Base-by-base conservation (phyloP, 2,329 filamentous ascomycete genomes). In the Botrytis byssoidea region DNA sequence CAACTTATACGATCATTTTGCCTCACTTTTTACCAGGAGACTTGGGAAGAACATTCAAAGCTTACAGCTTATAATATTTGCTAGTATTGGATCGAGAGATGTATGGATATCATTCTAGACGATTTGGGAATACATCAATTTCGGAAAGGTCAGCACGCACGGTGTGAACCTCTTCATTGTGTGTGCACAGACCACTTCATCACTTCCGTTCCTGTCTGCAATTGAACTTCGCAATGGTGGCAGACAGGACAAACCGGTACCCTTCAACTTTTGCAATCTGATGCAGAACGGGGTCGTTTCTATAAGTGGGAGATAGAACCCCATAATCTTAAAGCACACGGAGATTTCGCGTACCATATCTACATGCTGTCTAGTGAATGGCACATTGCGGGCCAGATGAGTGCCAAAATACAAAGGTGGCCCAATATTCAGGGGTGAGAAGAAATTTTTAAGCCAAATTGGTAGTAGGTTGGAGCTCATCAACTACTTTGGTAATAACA, bases 341-440 rank as follows among this genome's bases (percentile, higher is more conserved):
- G 29, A 35, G 25, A 42, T 18, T 32, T 69, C 66, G 48, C 35
- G 48, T 59, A 42, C 48, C n/a, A 59, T 59, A 18, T 10, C 66
- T 59, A 25, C 25, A 57, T 59, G 20, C 16, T 57, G 20, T 48
- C 48, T 69, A 69, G 66, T 32, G n/a, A 35, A 55, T 32, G 35
- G 20, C 55, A 69, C 25, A 35, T 37, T 22, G 66, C 66, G n/a
- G 48, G 18, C 35, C 66, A 42, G 66, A 48, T 59, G 66, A 69
- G 48, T 29, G 48, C 48, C 51, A 22, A 44, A 59, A 69, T 40
- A 16, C 16, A 69, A 35, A 59, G 48, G 66, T 69, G 66, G n/a
- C 51, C 9, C 48, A 59, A 69, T 44, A 69, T 69, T 69, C 48
- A 69, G 48, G 48, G 51, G 48, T 25, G 5, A 32, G 14, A 37